Conservation (phyloP, 306 rosid species). For the Begonia masoniana region DNA sequence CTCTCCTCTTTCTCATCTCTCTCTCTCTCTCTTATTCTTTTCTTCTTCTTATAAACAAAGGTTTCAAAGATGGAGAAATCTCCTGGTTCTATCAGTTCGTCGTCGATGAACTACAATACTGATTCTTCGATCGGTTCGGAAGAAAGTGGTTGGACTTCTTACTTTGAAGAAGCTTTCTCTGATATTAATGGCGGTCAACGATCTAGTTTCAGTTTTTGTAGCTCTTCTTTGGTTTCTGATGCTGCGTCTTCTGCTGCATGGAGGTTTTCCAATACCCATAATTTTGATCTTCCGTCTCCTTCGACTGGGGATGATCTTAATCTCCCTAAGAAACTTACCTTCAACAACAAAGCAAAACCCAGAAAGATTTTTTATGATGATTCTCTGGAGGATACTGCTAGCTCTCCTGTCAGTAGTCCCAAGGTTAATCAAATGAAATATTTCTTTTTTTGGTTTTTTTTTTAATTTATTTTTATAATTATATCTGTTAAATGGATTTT, state of each 20-base stretch:
- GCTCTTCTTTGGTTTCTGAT: slow-evolving; percentile 73
- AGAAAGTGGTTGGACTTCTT: slow-evolving; percentile 94
- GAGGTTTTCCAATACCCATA: slow-evolving; percentile 24
- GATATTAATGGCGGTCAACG: neutral
- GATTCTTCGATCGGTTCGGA: slow-evolving; percentile 15
- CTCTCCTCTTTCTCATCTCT: neutral
- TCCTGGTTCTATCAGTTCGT: slow-evolving; percentile 1
- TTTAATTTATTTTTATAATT: neutral
- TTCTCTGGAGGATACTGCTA: slow-evolving; percentile 90
- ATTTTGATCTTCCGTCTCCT: neutral
- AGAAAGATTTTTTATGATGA: slow-evolving; percentile 31
- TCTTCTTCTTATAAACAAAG: neutral
- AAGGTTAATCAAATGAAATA: slow-evolving; percentile 29
- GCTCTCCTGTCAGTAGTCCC: slow-evolving; percentile 87
- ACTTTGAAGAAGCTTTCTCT: slow-evolving; percentile 58
- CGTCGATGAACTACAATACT: slow-evolving; percentile 25
- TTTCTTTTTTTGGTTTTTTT: neutral
- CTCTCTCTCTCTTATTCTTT: neutral
- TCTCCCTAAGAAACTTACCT: slow-evolving; percentile 25
- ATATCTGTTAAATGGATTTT: neutral
- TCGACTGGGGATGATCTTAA: slow-evolving; percentile 1
- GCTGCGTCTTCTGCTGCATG: slow-evolving; percentile 81
- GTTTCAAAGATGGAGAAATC: slow-evolving; percentile 36
- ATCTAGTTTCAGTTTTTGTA: slow-evolving; percentile 23
- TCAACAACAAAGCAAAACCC: slow-evolving; percentile 42